Percentiles rank a stretch among this genome's conserved stretches.
phyloP scores from a whole-genome alignment of 768 basidiomycete species.

The Pholiota conissans region DNA sequence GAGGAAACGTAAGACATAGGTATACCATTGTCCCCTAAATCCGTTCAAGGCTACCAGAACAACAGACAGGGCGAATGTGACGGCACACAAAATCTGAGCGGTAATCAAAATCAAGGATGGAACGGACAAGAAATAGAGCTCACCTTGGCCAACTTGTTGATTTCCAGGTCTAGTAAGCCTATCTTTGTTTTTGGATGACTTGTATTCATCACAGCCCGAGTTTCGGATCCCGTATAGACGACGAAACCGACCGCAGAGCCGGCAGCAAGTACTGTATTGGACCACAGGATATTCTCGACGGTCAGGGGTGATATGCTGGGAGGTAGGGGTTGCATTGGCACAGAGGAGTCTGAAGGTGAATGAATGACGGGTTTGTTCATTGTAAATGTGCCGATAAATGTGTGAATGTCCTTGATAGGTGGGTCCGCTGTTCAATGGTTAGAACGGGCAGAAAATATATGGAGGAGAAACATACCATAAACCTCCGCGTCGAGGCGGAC shows the following conservation, averaged over 20 bases:
- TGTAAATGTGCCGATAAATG: slow-evolving; percentile 92
- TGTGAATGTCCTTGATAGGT: slow-evolving; percentile 95
- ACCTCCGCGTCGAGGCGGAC: slow-evolving; percentile 84
- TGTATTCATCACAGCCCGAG: slow-evolving; percentile 98
- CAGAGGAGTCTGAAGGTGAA: slow-evolving; percentile 26
- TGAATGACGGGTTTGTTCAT: slow-evolving; percentile 49
- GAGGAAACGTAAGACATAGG: slow-evolving; percentile 94
- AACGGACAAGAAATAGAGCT: slow-evolving; percentile 28
- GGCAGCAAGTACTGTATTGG: slow-evolving; percentile 96
- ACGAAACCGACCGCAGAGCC: slow-evolving; percentile 92
- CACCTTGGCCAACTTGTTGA: slow-evolving; percentile 96
- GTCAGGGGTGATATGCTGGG: slow-evolving; percentile 81
- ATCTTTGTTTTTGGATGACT: slow-evolving; percentile 95
- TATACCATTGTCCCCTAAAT: slow-evolving; percentile 93
- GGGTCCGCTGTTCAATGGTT: slow-evolving; percentile 66
- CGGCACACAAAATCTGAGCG: slow-evolving; percentile 84
- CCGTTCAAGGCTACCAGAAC: slow-evolving; percentile 94
- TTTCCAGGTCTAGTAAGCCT: slow-evolving; percentile 89
- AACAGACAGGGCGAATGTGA: slow-evolving; percentile 90
- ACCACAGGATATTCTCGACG: slow-evolving; percentile 95
- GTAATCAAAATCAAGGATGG: neutral
- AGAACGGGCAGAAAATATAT: neutral
- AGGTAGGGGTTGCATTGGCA: slow-evolving; percentile 41
- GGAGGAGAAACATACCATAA: slow-evolving; percentile 59
- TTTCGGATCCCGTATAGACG: slow-evolving; percentile 93